Evolutionary conservation across 805 yeast species (phyloP), one percentile per base, ranked within the genome.

Genomic region (Candida quercuum): DNA sequence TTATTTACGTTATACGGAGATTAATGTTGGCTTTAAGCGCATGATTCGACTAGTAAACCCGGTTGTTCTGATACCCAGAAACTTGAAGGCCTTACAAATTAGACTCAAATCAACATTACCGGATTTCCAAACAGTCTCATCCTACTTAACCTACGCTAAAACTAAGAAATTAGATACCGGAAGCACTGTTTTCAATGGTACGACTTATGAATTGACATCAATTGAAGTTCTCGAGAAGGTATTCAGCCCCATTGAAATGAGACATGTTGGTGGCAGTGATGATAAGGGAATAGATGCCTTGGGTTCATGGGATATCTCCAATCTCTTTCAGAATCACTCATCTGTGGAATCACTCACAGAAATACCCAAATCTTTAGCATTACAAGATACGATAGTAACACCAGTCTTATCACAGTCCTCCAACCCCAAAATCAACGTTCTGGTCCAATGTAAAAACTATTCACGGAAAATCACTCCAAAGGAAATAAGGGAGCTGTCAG

Each of bases 241-340:
- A 7, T 27, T 49, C 3, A 20, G 30, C 4, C 39, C 45, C 8
- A 7, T 33, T 2, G 20, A 36, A 1, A 19, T 51, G 25, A 17
- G 8, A 3, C 51, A 49, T 25, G 42, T 34, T 27, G 58, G 58
- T n/a, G 58, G 58, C 0, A 29, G 52, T 2, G 44, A 42, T 30
- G 58, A 53, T 33, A 46, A 51, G 16, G 58, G 58, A 1, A 45
- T 46, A 15, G 58, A 53, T 34, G 42, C 52, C 1, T 40, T 41
- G 1, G 58, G 54, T 1, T 21, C 31, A 18, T 51, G 55, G 55
- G 40, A 46, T 27, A 20, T 51, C 2, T 22, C 39, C 1, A 15
- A 28, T 2, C 36, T 24, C 20, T 7, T 24, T 29, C 18, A 24
- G 8, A 28, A 25, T 13, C 16, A n/a, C 10, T 15, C 15, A 5